phyloP scores from a whole-genome alignment of 1,284 basidiomycete genomes.

The Ustilago sp. region DNA sequence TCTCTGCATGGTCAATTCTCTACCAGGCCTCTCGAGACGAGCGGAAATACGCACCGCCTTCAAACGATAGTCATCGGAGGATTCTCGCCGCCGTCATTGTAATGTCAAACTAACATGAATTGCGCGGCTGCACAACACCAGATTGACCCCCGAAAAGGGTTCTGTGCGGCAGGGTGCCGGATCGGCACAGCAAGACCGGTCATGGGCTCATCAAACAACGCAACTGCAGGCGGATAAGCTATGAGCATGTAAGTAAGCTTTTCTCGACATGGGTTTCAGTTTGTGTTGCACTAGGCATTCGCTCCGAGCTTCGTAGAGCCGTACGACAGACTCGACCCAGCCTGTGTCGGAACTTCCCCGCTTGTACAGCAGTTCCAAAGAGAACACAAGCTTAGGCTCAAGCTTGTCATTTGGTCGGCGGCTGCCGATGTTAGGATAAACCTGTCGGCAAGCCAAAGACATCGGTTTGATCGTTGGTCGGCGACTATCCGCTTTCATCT shows the following conservation, averaged over 20 bases:
- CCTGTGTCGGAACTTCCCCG: no score
- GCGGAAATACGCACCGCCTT: background rate
- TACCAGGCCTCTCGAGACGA: background rate
- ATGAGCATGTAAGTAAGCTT: no score
- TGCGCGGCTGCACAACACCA: background rate
- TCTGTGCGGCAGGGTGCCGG: slow-evolving; percentile 4
- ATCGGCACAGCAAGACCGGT: background rate
- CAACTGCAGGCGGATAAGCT: no score
- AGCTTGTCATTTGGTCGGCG: background rate
- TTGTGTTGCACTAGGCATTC: no score
- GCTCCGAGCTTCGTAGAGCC: background rate
- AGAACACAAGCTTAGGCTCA: background rate
- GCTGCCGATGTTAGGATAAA: no score
- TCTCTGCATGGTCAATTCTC: background rate
- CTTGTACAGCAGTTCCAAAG: background rate
- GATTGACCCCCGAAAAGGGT: background rate
- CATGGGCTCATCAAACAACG: background rate
- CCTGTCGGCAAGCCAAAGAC: background rate
- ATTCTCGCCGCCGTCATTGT: background rate
- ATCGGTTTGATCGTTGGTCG: background rate
- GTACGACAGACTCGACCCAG: background rate
- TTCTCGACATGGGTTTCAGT: background rate
- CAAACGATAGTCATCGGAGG: background rate
- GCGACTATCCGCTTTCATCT: background rate
- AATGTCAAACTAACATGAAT: background rate